These are phyloP conservation scores for Penicillium angulare DNA, from an alignment of 495 filamentous ascomycete species.

Conservation along the genomic window DNA sequence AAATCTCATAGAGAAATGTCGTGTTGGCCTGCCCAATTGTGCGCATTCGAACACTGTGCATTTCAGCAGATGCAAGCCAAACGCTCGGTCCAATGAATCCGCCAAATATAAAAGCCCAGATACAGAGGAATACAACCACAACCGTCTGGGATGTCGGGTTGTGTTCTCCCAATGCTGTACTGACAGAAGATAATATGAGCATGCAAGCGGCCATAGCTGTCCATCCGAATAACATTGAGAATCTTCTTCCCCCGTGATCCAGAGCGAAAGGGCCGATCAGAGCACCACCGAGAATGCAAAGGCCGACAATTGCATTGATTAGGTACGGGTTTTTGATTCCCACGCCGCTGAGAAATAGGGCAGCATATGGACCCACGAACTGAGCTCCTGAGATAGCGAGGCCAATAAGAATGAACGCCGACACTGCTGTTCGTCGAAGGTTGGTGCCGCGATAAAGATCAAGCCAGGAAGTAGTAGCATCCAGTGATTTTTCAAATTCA, in stretches of 20 bases:
- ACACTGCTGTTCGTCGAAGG: constrained; percentile 21
- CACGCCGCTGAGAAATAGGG: constrained; percentile 22
- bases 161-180: constrained; percentile 11
- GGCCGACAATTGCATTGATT: constrained; percentile 25
- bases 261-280: constrained; percentile 21
- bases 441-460: constrained; percentile 23
- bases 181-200: constrained; percentile 24
- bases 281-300: constrained; percentile 27
- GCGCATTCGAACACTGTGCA: constrained; percentile 30
- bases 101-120: constrained; percentile 31
- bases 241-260: constrained; percentile 27
- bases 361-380: constrained; percentile 27
- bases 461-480: constrained; percentile 8
- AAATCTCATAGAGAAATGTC: constrained; percentile 22
- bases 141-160: constrained; percentile 11
- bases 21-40: constrained; percentile 30
- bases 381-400: constrained; percentile 26
- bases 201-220: constrained; percentile 25
- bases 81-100: constrained; percentile 23
- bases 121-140: constrained; percentile 22
- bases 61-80: constrained; percentile 22
- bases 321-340: constrained; percentile 27
- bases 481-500: constrained; percentile 11
- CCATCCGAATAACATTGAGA: constrained; percentile 22
- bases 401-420: constrained; percentile 24